A percentile compares a stretch with the other conserved stretches of the same genome.
These are phyloP conservation scores for Heterobasidion parviporum DNA, from an alignment of 1,284 basidiomycete genomes.

Conservation along the genomic window DNA sequence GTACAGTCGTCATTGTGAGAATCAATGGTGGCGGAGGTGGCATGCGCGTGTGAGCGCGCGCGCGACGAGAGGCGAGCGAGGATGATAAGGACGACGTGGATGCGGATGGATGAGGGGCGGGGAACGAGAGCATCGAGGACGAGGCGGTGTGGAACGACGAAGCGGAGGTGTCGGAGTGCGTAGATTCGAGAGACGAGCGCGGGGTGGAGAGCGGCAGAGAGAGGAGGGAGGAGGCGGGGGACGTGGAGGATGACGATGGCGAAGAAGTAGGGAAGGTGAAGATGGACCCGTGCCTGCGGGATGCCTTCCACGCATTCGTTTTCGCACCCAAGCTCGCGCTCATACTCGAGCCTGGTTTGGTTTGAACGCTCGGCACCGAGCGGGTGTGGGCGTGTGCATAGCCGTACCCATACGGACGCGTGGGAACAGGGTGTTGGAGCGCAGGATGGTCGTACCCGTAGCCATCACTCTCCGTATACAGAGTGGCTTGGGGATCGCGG, in stretches of 20 bases:
- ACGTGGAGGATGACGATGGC: neutral
- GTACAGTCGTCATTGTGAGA: slow-evolving; percentile 20
- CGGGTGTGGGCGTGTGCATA: slow-evolving; percentile 7
- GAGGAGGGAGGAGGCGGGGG: slow-evolving; percentile 3
- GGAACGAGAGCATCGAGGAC: neutral
- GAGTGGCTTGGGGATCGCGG: slow-evolving; percentile 7
- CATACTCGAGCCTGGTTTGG: neutral
- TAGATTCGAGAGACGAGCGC: too few relatives aligned
- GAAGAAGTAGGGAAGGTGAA: slow-evolving; percentile 14
- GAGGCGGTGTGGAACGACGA: neutral
- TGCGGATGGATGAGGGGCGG: too few relatives aligned
- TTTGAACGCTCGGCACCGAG: neutral
- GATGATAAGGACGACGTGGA: neutral
- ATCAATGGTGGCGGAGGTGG: slow-evolving; percentile 18
- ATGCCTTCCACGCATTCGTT: neutral
- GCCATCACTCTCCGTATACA: too few relatives aligned
- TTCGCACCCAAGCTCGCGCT: neutral
- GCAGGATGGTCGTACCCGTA: too few relatives aligned
- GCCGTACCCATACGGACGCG: neutral
- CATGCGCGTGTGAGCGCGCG: slow-evolving; percentile 5
- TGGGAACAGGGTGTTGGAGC: too few relatives aligned
- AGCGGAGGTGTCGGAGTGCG: too few relatives aligned
- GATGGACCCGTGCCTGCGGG: slow-evolving; percentile 25
- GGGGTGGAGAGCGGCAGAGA: neutral
- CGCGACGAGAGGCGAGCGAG: slow-evolving; percentile 9